Base-by-base conservation (phyloP, 2,329 filamentous ascomycete species). In the Penicillium sp. region DNA sequence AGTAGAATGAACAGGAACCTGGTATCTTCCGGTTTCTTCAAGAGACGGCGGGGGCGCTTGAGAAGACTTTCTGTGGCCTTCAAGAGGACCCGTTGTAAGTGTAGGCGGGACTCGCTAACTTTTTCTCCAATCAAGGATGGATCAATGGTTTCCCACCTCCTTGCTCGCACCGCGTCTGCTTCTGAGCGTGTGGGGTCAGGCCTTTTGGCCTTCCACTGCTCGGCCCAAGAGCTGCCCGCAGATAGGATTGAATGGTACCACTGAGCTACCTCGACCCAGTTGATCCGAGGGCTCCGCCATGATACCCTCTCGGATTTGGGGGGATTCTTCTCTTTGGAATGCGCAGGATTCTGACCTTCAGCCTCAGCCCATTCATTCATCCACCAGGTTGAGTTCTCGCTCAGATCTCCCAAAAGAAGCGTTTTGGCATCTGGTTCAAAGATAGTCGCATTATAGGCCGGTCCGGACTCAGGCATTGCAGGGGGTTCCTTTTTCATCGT, bases 321-420 rank as follows among this genome's bases (percentile, higher is more conserved):
- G 7, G 62, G 50, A 12, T 54, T 59, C 36, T 64, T 66, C 25
- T 71, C 68, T 56, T 70, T 70, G 18, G 68, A 56, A 45, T 67
- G 49, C 6, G 59, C 43, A 37, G 64, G 62, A 41, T 60, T 58
- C 10, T 61, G 58, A 13, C 63, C 63, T 46, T 65, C 59, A 57
- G 64, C 58, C 64, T 70, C 54, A 58, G 63, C 59, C 61, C 79
- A 75, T 41, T 78, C 78, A 1, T 85, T 87, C 39, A 85, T 84
- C 87, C 88, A 92, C 88, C 87, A 92, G 7, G 80, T 81, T 2
- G 87, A 88, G 63, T 93, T 93, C 64, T 93, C 88, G 1, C 84
- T 86, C 57, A 91, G 77, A 60, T 91, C 82, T 2, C 87, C 88
- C 2, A 91, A 68, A 6, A 90, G 74, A 16, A 92, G 72, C 4